Percentiles rank a stretch among this genome's conserved stretches.
phyloP scores from a whole-genome alignment of 768 basidiomycete species.

The Tricholoma terreum region DNA sequence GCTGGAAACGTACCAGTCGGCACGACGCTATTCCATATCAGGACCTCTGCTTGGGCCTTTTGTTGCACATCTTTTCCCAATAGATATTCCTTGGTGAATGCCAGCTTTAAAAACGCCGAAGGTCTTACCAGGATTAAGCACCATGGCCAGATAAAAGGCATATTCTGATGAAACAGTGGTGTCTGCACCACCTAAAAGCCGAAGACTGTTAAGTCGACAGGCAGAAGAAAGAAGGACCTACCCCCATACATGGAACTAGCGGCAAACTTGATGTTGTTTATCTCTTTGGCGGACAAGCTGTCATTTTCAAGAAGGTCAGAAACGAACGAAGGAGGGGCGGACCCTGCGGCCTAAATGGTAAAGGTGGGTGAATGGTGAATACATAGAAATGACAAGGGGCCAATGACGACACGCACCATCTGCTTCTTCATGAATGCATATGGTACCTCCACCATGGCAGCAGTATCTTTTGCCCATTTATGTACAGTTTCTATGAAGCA shows the following conservation, averaged over 20 bases:
- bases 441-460: too few species aligned
- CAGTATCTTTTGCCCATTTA: too few species aligned
- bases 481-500: too few species aligned
- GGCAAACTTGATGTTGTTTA: constrained; percentile 38
- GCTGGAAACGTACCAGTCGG: constrained; percentile 18
- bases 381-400: neutral
- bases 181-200: constrained; percentile 42
- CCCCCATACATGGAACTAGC: constrained; percentile 47
- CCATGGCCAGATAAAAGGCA: constrained; percentile 49
- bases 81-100: constrained; percentile 8
- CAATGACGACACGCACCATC: constrained; percentile 34
- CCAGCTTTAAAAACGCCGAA: neutral
- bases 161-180: constrained; percentile 46
- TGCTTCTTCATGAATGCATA: constrained; percentile 42
- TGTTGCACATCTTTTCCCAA: constrained; percentile 40
- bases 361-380: neutral
- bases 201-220: neutral
- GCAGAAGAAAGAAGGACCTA: constrained; percentile 16
- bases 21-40: constrained; percentile 48
- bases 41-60: constrained; percentile 48
- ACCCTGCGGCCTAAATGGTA: constrained; percentile 40
- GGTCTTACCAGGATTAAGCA: constrained; percentile 31
- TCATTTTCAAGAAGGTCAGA: constrained; percentile 39
- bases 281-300: constrained; percentile 28
- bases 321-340: constrained; percentile 41